Evolutionary conservation across 2,329 filamentous ascomycete genomes (phyloP).

Genomic region (Penicillium glabrum): DNA sequence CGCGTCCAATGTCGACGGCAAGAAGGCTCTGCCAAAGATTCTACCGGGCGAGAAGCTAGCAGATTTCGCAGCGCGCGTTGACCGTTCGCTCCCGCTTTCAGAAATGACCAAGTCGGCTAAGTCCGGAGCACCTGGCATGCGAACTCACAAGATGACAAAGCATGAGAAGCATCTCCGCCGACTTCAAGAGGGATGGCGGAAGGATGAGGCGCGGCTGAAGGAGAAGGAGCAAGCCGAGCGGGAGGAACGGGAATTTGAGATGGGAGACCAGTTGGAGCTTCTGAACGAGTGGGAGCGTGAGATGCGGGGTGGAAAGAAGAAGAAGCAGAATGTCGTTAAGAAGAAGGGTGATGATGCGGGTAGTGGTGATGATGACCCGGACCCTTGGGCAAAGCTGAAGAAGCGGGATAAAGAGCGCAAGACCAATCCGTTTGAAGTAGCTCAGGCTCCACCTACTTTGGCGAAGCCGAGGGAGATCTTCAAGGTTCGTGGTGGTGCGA

Average conservation of each 20-base stretch:
- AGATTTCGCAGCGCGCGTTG: conserved; percentile 79
- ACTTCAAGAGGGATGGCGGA: conserved; percentile 59
- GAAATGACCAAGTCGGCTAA: conserved; percentile 62
- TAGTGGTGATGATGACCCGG: conserved; percentile 61
- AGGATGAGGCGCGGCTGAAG: conserved; percentile 56
- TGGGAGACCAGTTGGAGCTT: conserved; percentile 62
- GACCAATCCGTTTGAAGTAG: conserved; percentile 53
- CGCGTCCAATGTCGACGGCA: conserved; percentile 11
- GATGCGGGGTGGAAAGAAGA: conserved; percentile 51
- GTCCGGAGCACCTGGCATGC: conserved; percentile 28
- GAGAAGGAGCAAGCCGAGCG: conserved; percentile 77
- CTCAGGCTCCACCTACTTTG: conserved; percentile 73
- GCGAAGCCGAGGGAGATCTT: conserved; percentile 63
- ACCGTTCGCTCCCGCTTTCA: conserved; percentile 76
- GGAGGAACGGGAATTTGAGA: conserved; percentile 63
- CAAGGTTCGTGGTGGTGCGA: conserved; percentile 63
- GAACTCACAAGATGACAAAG: conserved; percentile 67
- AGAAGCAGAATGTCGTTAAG: conserved; percentile 43
- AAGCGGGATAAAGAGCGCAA: conserved; percentile 49
- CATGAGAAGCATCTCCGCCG: conserved; percentile 76
- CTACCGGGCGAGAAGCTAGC: conserved; percentile 78
- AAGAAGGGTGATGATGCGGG: conserved; percentile 40
- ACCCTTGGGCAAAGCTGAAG: conserved; percentile 76
- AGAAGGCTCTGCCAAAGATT: conserved; percentile 61
- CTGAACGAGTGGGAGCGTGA: conserved; percentile 64